Percentiles rank a stretch among this genome's conserved stretches.
Conservation (phyloP, 805 yeast species). For the Candida nemodendra region DNA sequence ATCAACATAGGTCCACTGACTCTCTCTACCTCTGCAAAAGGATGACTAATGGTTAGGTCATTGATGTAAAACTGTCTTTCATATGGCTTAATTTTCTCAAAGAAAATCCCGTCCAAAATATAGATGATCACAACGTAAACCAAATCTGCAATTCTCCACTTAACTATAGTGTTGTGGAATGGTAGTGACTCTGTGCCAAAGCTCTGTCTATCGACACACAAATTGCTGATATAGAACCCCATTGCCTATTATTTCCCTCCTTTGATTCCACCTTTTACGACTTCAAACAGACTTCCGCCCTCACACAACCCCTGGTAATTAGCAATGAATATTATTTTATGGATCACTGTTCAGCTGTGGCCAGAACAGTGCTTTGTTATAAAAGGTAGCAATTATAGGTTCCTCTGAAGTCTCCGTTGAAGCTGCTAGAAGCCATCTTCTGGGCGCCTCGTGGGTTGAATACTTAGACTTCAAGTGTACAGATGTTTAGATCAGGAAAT, state of each 20-base stretch:
- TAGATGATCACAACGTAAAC: conserved; percentile 20
- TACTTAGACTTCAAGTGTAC: too few species aligned
- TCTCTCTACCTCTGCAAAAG: conserved; percentile 71
- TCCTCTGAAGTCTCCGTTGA: too few species aligned
- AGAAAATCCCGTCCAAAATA: conserved; percentile 23
- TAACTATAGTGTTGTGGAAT: conserved; percentile 14
- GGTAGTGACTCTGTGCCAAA: conserved; percentile 26
- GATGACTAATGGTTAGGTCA: conserved; percentile 78
- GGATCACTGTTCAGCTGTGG: too few species aligned
- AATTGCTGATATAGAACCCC: conserved; percentile 15
- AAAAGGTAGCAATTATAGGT: too few species aligned
- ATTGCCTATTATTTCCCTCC: conserved; percentile 1
- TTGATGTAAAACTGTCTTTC: conserved; percentile 74
- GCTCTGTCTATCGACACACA: conserved; percentile 27
- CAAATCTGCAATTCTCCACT: conserved; percentile 30
- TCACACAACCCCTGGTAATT: too few species aligned
- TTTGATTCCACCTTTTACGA: background rate
- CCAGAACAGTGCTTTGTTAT: too few species aligned
- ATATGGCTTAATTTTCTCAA: conserved; percentile 52
- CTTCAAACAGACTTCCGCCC: too few species aligned
- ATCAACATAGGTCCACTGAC: conserved; percentile 59
- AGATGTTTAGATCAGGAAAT: too few species aligned
- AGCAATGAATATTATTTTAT: too few species aligned
- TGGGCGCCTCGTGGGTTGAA: too few species aligned
- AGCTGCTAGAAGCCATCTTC: too few species aligned